A percentile compares a stretch with the other conserved stretches of the same genome.
Evolutionary conservation across 257 asterid species (phyloP).

Genomic region (Petunia secreta): DNA sequence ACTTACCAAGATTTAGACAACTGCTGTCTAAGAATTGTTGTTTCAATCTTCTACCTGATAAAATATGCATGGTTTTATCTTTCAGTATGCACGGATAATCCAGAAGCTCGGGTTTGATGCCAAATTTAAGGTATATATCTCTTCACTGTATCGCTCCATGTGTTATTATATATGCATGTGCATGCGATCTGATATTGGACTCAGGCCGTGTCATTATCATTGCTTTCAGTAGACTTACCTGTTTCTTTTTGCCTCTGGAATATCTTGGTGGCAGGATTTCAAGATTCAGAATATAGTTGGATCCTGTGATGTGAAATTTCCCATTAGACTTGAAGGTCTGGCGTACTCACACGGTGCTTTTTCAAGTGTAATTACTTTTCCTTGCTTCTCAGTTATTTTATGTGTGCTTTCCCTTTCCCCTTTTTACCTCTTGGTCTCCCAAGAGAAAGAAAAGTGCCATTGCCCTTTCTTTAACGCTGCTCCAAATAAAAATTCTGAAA

Average conservation of each 20-base stretch:
- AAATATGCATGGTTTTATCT: not conserved
- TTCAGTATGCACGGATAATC: conserved; percentile 50
- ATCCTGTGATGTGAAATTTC: conserved; percentile 43
- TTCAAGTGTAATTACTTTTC: conserved; percentile 36
- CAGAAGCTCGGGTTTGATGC: conserved; percentile 54
- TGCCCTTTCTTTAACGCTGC: no score
- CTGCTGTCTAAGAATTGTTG: not conserved
- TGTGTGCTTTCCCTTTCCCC: no score
- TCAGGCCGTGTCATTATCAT: not conserved
- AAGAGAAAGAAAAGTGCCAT: no score
- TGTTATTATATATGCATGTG: no score
- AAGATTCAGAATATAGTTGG: conserved; percentile 49
- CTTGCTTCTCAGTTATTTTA: no score
- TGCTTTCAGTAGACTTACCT: not conserved
- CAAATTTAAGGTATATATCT: conserved; percentile 39
- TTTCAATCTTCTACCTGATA: not conserved
- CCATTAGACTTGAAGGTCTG: conserved; percentile 45
- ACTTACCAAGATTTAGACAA: no score
- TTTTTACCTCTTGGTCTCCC: no score
- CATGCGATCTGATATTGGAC: not conserved
- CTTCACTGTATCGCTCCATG: not conserved
- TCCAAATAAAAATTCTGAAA: no score
- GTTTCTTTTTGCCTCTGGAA: not conserved
- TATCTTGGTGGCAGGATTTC: conserved; percentile 37
- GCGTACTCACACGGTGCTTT: conserved; percentile 43